Conservation (phyloP, 2,329 filamentous ascomycete genomes). For the Fusarium fujikuroi region DNA sequence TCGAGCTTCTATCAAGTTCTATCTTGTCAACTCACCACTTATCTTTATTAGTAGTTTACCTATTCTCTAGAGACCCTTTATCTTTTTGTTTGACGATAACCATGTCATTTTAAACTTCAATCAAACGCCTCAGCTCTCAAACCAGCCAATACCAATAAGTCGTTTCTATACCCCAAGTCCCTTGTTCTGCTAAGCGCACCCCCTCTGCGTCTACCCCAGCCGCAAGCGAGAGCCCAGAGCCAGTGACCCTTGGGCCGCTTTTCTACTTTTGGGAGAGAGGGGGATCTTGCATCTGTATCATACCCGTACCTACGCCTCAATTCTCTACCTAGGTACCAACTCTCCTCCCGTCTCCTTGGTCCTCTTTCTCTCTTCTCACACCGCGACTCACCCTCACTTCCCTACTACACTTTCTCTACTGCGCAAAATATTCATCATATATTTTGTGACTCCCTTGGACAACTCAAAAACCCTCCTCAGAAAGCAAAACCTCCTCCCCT, state of each 20-base stretch:
- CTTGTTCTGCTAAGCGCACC: slow-evolving; percentile 39
- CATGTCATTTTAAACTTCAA: slow-evolving; percentile 28
- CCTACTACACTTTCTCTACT: background rate
- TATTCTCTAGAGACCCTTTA: background rate
- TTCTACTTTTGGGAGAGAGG: slow-evolving; percentile 31
- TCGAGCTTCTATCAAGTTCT: background rate
- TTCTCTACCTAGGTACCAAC: slow-evolving; percentile 17
- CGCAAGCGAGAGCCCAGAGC: slow-evolving; percentile 17
- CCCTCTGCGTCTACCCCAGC: slow-evolving; percentile 16
- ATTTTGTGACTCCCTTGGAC: background rate
- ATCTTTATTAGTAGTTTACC: background rate
- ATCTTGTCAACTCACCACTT: background rate
- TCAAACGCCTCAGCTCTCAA: slow-evolving; percentile 20
- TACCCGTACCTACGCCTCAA: slow-evolving; percentile 27
- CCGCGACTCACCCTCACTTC: slow-evolving; percentile 4
- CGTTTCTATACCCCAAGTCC: slow-evolving; percentile 32
- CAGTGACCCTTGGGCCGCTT: slow-evolving; percentile 34
- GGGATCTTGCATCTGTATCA: slow-evolving; percentile 39
- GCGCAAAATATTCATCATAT: background rate
- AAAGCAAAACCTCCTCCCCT: slow-evolving; percentile 7
- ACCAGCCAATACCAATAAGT: slow-evolving; percentile 31
- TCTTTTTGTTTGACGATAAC: slow-evolving; percentile 1
- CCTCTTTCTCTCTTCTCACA: slow-evolving; percentile 14
- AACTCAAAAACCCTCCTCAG: background rate
- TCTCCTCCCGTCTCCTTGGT: background rate